Evolutionary conservation across 345 rosid species (phyloP).

Genomic region (Eucalyptus marginata): DNA sequence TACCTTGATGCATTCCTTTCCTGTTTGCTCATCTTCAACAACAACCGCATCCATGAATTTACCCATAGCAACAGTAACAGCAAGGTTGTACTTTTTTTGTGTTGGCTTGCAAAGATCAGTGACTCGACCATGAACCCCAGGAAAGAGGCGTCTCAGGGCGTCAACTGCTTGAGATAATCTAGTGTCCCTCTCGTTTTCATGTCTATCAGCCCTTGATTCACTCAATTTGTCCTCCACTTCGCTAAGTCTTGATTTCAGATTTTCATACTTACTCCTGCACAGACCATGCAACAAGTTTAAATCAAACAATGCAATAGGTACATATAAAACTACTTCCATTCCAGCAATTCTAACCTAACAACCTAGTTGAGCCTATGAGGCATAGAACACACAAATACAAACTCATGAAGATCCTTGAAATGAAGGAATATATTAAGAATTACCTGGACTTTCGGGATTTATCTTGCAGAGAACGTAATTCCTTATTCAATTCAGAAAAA

Average conservation of each 20-base stretch:
- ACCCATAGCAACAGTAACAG: constrained; percentile 98
- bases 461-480: constrained; percentile 65
- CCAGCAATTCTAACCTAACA: neutral
- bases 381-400: neutral
- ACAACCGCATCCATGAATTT: constrained; percentile 98
- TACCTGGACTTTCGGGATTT: constrained; percentile 71
- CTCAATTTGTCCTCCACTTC: constrained; percentile 82
- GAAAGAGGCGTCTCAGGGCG: constrained; percentile 79
- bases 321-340: neutral
- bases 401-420: neutral
- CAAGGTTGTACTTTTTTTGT: constrained; percentile 87
- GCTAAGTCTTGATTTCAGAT: constrained; percentile 59
- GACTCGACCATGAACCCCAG: constrained; percentile 97
- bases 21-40: constrained; percentile 90
- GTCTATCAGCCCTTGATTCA: constrained; percentile 83
- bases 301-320: neutral
- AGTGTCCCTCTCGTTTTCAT: constrained; percentile 91
- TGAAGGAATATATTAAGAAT: constrained; percentile 3
- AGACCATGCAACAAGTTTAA: neutral
- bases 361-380: neutral
- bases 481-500: constrained; percentile 39
- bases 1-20: constrained; percentile 99
- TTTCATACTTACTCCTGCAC: constrained; percentile 55
- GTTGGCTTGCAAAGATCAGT: constrained; percentile 95
- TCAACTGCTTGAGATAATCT: constrained; percentile 88